Conservation (phyloP, 2,329 filamentous ascomycete genomes). For the Phoma sp. region DNA sequence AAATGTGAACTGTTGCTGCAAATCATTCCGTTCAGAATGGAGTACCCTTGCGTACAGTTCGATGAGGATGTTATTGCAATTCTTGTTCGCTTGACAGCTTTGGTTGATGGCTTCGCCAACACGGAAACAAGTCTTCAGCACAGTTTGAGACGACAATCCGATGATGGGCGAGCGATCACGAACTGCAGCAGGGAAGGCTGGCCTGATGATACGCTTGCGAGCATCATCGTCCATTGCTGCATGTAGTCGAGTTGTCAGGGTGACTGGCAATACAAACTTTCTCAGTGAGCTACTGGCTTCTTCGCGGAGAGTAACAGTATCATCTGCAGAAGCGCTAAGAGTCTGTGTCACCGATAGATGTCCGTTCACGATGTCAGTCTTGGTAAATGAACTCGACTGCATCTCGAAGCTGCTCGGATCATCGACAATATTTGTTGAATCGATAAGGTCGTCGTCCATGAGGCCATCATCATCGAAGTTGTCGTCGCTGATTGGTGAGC, state of each 20-base stretch:
- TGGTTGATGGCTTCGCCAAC: constrained; percentile 65
- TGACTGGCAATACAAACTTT: constrained; percentile 37
- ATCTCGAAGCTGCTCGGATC: neutral
- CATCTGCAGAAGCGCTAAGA: neutral
- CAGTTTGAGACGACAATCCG: constrained; percentile 55
- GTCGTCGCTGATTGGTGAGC: constrained; percentile 7
- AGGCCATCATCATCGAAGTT: constrained; percentile 34
- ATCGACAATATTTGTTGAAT: constrained; percentile 5
- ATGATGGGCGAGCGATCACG: constrained; percentile 61
- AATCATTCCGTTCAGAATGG: constrained; percentile 62
- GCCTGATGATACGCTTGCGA: constrained; percentile 56
- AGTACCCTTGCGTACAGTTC: constrained; percentile 69
- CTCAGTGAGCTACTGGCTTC: neutral
- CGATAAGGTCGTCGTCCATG: constrained; percentile 33
- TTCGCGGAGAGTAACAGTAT: neutral
- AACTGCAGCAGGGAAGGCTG: constrained; percentile 58
- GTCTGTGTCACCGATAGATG: neutral
- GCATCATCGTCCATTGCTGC: constrained; percentile 14
- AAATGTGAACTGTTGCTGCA: constrained; percentile 69
- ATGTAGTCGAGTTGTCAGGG: constrained; percentile 22
- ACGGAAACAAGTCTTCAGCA: constrained; percentile 68
- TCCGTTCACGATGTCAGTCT: neutral
- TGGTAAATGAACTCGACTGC: constrained; percentile 5
- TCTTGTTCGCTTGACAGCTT: constrained; percentile 55
- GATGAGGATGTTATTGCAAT: constrained; percentile 58